Conservation (phyloP, 2,329 filamentous ascomycete genomes). For the Coniella vitis region DNA sequence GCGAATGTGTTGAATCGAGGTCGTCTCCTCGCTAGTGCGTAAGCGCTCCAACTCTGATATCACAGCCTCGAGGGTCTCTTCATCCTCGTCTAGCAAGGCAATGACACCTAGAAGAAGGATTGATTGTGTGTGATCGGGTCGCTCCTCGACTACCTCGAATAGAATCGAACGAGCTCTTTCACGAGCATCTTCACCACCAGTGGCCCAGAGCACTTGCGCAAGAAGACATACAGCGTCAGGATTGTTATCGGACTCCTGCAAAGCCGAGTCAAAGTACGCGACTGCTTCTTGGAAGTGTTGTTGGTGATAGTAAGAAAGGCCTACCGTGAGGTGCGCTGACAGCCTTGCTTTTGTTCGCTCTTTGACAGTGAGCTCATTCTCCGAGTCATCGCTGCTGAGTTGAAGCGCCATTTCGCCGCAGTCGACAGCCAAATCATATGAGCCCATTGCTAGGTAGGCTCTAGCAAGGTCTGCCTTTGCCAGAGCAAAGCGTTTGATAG, state of each 20-base stretch:
- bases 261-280: slow-evolving; percentile 69
- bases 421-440: slow-evolving; percentile 64
- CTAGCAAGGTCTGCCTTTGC: slow-evolving; percentile 83
- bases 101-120: slow-evolving; percentile 79
- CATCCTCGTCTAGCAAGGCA: slow-evolving; percentile 72
- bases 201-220: slow-evolving; percentile 89
- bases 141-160: slow-evolving; percentile 69
- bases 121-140: slow-evolving; percentile 70
- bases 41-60: slow-evolving; percentile 68
- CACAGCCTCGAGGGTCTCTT: slow-evolving; percentile 74
- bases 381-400: slow-evolving; percentile 65
- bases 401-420: slow-evolving; percentile 76
- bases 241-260: slow-evolving; percentile 68
- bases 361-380: slow-evolving; percentile 57
- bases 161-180: slow-evolving; percentile 72
- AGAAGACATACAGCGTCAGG: slow-evolving; percentile 83
- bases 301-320: slow-evolving; percentile 72
- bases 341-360: slow-evolving; percentile 65
- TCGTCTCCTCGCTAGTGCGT: slow-evolving; percentile 59
- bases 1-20: slow-evolving; percentile 55
- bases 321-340: slow-evolving; percentile 79
- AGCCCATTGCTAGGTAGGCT: slow-evolving; percentile 64
- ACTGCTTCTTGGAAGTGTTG: slow-evolving; percentile 63
- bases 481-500: slow-evolving; percentile 71
- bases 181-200: slow-evolving; percentile 66